Conservation (phyloP, 768 basidiomycete genomes). For the Chalciporus sphaerocephalus region DNA sequence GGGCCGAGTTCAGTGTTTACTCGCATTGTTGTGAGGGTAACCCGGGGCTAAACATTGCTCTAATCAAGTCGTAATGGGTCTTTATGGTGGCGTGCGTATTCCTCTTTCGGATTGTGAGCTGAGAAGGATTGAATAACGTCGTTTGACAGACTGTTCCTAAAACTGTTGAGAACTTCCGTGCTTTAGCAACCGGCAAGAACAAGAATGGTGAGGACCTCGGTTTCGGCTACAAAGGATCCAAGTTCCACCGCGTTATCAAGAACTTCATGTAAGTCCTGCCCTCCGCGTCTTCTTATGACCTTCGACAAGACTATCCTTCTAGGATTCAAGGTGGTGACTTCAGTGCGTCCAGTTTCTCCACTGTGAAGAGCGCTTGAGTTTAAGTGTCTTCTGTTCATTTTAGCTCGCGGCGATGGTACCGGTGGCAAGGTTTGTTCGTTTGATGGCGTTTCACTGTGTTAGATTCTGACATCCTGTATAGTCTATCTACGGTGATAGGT, state of each 20-base stretch:
- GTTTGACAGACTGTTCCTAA: constrained; percentile 79
- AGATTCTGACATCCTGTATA: constrained; percentile 23
- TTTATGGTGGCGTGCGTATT: constrained; percentile 77
- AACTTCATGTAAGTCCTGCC: constrained; percentile 68
- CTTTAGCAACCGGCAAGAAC: constrained; percentile 77
- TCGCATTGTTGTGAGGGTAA: not conserved
- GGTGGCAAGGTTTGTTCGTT: constrained; percentile 68
- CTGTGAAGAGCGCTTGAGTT: constrained; percentile 13
- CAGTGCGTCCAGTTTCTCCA: constrained; percentile 49
- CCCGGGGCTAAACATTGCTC: constrained; percentile 6
- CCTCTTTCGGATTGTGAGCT: not conserved
- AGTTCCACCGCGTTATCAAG: constrained; percentile 96
- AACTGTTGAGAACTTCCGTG: constrained; percentile 97
- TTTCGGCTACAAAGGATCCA: constrained; percentile 91
- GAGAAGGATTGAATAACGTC: not conserved
- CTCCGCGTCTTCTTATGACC: not conserved
- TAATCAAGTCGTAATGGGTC: constrained; percentile 70
- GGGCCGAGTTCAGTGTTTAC: constrained; percentile 61
- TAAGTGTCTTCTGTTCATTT: constrained; percentile 7
- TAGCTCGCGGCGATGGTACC: constrained; percentile 82
- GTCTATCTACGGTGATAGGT: constrained; percentile 89
- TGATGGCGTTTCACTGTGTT: not conserved
- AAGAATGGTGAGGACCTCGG: constrained; percentile 64
- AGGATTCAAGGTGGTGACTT: constrained; percentile 99
- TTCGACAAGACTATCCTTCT: constrained; percentile 3